Base-by-base conservation (phyloP, 179 eudicot species). In the Carnegiea gigantea region DNA sequence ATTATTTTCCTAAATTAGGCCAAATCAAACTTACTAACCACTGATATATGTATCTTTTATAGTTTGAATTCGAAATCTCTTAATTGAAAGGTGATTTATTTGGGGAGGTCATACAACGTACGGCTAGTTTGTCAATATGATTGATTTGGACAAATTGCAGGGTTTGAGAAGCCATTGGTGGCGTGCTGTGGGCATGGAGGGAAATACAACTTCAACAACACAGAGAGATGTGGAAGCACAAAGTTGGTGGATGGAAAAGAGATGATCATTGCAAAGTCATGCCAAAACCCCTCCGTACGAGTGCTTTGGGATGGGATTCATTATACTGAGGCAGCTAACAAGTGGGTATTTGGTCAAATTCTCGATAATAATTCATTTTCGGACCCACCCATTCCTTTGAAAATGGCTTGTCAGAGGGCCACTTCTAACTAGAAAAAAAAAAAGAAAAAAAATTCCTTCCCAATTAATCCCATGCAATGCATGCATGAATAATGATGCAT, bases 291-390 rank as follows among this genome's bases (percentile, higher is more conserved):
- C 2, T 84, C 89, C 1, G 54, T 64, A 46, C 40, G 79, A 48
- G 86, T 89, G 36, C 87, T 74, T 86, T 92, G 96, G 96, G 96
- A 92, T 78, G 94, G 94, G 17, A 85, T 90, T 30, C 93, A 92
- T 82, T 90, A 80, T 76, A 87, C 94, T 3, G 90, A 92, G 79
- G 91, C 92, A 40, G 95, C 93, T 40, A 92, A 92, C 72, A 84
- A 82, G 10, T 90, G 92, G 92, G 28, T 91, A 40, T 85, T 86
- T 26, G 76, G 78, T 73, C 89, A 81, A 21, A 83, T 91, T 10
- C 10, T 88, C 3, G 82, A 82, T 8, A 80, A 88, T 46, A 87
- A 82, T 24, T 80, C 90, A 6, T 75, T 81, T 11, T 82, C 88
- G 6, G 88, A 90, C 82, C 93, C 93, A 30, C 88, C 90, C 7